Evolutionary conservation across 2,329 filamentous ascomycete species (phyloP), one percentile per base, ranked within the genome.

Genomic region (Anisogramma anomala): DNA sequence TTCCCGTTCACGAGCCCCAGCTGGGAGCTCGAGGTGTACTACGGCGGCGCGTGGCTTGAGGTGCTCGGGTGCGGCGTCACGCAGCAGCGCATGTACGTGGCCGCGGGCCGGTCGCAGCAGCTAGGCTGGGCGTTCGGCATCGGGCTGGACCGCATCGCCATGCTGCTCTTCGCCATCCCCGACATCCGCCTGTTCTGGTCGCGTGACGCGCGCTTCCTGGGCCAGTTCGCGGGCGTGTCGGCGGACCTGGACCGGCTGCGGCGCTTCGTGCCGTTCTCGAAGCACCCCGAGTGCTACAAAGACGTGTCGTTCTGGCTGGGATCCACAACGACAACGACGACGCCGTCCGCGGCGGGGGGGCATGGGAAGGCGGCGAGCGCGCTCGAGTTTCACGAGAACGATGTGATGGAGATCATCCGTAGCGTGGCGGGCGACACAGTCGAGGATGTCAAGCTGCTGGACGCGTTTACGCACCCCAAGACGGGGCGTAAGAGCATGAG

Each of bases 181-280:
- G 91, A 98, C 57, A 98, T 98, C 52, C 81, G 91, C 10, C 77
- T 96, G 4, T 96, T 98, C 67, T 98, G 91, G 91, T 93, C 84
- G 23, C 68, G 70, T 41, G 91, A 98, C 58, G 57, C 71, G 52
- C 77, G 91, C 7, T 98, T 98, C 63, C 64, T 94, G n/a, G 68
- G 66, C 9, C 91, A 98, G 61, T 98, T 98, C 61, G 67, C 64
- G 17, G 75, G 76, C 28, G 67, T 79, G 3, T 73, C 71, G 3
- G 67, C 67, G 36, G 54, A 72, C 47, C 56, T 73, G 13, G 55
- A 60, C 32, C 57, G 51, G 32, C 56, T 81, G 36, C 67, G 61
- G 52, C 77, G 75, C 38, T 98, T 94, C 59, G 71, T 78, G 46
- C 83, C 87, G 6, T 96, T 96, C 62, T 94, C 86, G 49, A 94